These are phyloP conservation scores for Pulveroboletus sp. DNA, from an alignment of 768 basidiomycete genomes.

Conservation along the genomic window DNA sequence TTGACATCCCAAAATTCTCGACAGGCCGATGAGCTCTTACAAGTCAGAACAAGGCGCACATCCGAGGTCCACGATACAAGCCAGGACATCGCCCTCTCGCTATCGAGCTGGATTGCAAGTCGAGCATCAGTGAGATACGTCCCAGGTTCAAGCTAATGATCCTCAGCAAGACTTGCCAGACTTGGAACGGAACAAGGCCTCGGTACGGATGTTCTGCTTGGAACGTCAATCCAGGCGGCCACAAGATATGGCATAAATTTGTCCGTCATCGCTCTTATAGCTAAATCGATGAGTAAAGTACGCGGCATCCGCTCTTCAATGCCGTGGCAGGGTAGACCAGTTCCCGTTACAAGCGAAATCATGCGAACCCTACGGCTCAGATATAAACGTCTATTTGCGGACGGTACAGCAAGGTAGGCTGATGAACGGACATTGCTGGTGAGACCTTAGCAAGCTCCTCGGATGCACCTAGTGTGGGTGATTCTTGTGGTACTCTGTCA, in stretches of 20 bases:
- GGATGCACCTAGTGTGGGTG: conserved; percentile 58
- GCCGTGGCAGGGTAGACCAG: neutral
- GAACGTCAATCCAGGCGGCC: neutral
- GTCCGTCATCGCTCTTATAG: neutral
- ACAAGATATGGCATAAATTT: neutral
- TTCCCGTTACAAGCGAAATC: conserved; percentile 1
- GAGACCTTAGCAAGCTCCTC: neutral
- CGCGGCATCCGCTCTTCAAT: neutral
- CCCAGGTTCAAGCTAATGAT: neutral
- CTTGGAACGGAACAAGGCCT: neutral
- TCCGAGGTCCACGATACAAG: neutral
- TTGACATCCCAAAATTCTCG: neutral
- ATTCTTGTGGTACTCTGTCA: conserved; percentile 85
- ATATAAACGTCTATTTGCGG: conserved; percentile 25
- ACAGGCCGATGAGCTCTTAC: neutral
- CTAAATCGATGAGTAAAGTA: neutral
- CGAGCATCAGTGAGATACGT: neutral
- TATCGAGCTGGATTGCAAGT: no score
- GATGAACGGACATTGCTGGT: conserved; percentile 3
- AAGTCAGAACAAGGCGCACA: no score
- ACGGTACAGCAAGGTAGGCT: conserved; percentile 18
- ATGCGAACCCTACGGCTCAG: conserved; percentile 1
- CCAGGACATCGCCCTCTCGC: no score
- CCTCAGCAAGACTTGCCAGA: neutral
- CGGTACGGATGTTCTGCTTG: neutral